Conservation (phyloP, 257 asterid genomes). For the Jaltomata sinuosa region DNA sequence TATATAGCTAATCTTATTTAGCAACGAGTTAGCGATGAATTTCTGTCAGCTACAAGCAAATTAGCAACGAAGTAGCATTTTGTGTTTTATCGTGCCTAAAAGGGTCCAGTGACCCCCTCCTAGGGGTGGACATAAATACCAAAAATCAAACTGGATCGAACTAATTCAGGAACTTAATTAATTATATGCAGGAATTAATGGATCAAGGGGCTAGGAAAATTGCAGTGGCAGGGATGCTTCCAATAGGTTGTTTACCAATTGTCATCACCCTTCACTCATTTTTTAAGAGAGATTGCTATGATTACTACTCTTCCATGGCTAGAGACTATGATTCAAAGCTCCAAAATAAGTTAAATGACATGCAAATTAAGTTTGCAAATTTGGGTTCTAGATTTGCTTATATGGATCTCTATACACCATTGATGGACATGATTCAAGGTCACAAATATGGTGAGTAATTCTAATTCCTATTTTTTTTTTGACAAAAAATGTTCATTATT, state of each 20-base stretch:
- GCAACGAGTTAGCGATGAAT: no score
- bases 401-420: conserved; percentile 24
- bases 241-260: conserved; percentile 69
- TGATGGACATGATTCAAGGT: conserved; percentile 32
- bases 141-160: no score
- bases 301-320: conserved; percentile 22
- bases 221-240: conserved; percentile 58
- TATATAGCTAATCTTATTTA: no score
- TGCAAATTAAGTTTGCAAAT: background rate
- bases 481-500: no score
- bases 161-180: background rate
- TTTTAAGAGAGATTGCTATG: conserved; percentile 29
- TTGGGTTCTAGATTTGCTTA: conserved; percentile 33
- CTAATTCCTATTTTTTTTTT: no score
- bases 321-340: conserved; percentile 39
- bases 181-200: conserved; percentile 28
- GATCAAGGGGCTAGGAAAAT: conserved; percentile 56
- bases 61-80: no score
- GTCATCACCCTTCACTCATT: conserved; percentile 37
- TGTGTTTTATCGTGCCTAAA: no score
- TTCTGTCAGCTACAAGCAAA: no score
- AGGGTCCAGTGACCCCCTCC: no score
- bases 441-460: conserved; percentile 31
- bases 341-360: conserved; percentile 16
- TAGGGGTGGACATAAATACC: no score